Base-by-base conservation (phyloP, 2,329 filamentous ascomycete species). In the Clonostachys rhizophaga region DNA sequence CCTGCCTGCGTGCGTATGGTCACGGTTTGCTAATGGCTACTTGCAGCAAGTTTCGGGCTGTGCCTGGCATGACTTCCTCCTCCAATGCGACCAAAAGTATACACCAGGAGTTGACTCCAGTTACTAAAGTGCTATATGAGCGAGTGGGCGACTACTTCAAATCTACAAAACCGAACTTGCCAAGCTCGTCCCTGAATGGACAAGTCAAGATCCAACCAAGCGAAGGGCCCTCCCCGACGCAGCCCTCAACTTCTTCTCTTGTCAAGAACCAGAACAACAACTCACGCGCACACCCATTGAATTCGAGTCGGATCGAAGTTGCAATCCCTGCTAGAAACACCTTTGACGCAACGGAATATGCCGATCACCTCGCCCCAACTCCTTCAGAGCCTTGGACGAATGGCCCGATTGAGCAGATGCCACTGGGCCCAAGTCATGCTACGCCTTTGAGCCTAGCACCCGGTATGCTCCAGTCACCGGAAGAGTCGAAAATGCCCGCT, bases 41-140 rank as follows among this genome's bases (percentile, higher is more conserved):
- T 44, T 45, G 42, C 52, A 84, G 81, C 65, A 76, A 81, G 55
- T 84, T 85, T 63, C 64, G 60, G 48, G 54, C 54, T 40, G 53
- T 57, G 47, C 60, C 52, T 36, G 61, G 54, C 54, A 52, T 50
- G n/a, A 13, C 34, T 8, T 47, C 49, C 13, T 52, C 40, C 39
- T 48, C 50, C 48, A 57, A 47, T 34, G 48, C 53, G 5, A 48
- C 51, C 53, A 53, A 52, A 53, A 56, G 60, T 53, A 49, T 75
- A 14, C 58, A 66, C 36, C 64, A 72, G 17, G 66, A 67, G 10
- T 61, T 83, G 4, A 73, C 74, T 13, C 76, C 79, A 5, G 70
- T 83, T 36, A 58, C 68, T 9, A 66, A 58, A 53, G 61, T 60
- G 7, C 60, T 71, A n/a, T 67, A 67, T 41, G 68, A 70, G 34